Base-by-base conservation (phyloP, 495 filamentous ascomycete genomes). In the Penicilliopsis zonata region DNA sequence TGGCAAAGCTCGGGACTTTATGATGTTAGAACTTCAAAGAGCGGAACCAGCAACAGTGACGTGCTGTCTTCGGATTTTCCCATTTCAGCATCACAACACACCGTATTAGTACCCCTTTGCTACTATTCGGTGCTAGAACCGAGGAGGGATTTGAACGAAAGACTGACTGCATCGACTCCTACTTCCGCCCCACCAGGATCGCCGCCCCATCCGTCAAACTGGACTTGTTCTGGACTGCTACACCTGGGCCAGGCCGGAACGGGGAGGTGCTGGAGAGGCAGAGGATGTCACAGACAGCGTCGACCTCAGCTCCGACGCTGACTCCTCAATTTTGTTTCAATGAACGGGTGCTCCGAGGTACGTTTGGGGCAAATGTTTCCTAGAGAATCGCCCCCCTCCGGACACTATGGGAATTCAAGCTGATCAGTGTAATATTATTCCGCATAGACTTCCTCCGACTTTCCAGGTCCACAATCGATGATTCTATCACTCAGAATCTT, bases 251-350 rank as follows among this genome's bases (percentile, higher is more conserved):
- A 34, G 42, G 38, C 33, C 38, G 35, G 42, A 40, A 44, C 19
- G 19, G 38, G 21, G 42, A 36, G 35, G 41, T 39, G 28, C 19
- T 28, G 28, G 37, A 30, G 28, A 31, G 31, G 29, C 31, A 30
- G 19, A 61, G 41, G 36, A 90, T 90, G 82, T 66, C 76, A 25
- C 59, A 68, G 37, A 61, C 73, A 16, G 59, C 71, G 7, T 55
- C 57, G 16, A 59, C 52, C 2, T 57, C 65, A 15, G 61, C 63
- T 28, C 84, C 86, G 3, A 46, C 49, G 25, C 63, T 96, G 29
- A 88, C 72, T 17, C 86, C 88, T 12, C 82, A 87, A 52, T 90
- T 96, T 47, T 98, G 90, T 53, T 96, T 96, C 63, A 80, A 86
- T 30, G 83, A 87, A 29, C 70, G 74, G 17, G 70, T 82, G 9